Base-by-base conservation (phyloP, 805 yeast genomes). In the Saturnispora besseyi region DNA sequence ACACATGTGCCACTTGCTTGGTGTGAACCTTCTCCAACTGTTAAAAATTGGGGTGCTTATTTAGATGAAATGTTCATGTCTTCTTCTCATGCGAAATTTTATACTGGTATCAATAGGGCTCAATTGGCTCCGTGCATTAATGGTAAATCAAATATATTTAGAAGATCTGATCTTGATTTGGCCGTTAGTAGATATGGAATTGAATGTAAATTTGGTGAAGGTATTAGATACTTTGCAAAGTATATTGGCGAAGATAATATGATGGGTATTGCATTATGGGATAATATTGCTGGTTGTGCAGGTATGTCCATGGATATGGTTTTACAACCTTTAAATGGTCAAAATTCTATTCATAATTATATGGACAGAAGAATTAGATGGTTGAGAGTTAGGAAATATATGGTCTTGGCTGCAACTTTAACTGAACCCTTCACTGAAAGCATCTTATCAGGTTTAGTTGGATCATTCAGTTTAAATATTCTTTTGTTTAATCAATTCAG, bases 231-330 rank as follows among this genome's bases (percentile, higher is more conserved):
- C 51, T 88, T 89, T 63, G 80, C 95, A 7, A 71, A 80, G 50
- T 89, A 82, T 62, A 88, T 88, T 59, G 96, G 96, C 5, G 96
- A 88, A 62, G 96, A 88, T 63, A 88, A 88, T 63, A 85, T 87
- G 95, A 88, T 88, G 54, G 95, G 87, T 5, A 87, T 86, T 45
- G 86, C 88, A 1, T 62, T 88, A 15, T 88, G 96, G 96, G 79
- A 79, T 45, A 71, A 73, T 32, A 81, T 85, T 24, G 49, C 59
- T 24, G 84, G 86, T 2, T 70, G 89, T 55, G 86, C 95, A 0
- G 89, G 84, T 0, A 71, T 87, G 73, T 82, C 91, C 0, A 79
- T 84, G 1, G 96, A 88, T 61, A 75, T 79, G 44, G 96, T 81
- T 1, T 66, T 86, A 4, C 96, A 88, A 61, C 96, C 96, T 0